These are phyloP conservation scores for Myxozyma vanderwaltii DNA, from an alignment of 805 yeast genomes.

Conservation along the genomic window DNA sequence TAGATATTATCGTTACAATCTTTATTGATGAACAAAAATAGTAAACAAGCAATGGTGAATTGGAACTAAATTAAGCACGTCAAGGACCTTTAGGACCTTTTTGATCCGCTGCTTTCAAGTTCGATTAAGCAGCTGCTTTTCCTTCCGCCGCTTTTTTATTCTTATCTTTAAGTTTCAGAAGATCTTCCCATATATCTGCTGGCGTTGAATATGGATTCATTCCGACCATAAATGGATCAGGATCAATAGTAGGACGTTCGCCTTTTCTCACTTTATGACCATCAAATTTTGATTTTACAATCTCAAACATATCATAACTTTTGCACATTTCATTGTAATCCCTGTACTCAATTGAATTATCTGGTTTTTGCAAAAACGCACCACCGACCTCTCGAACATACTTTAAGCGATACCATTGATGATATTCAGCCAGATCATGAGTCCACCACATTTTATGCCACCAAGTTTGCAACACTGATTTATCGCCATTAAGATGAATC, in stretches of 20 bases:
- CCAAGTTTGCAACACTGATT: constrained; percentile 19
- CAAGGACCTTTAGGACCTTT: no score
- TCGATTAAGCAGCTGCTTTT: no score
- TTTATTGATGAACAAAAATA: no score
- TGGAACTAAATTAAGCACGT: no score
- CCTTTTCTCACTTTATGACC: constrained; percentile 3
- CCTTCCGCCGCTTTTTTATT: neutral
- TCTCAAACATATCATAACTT: constrained; percentile 3
- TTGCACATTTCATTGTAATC: constrained; percentile 11
- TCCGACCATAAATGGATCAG: constrained; percentile 16
- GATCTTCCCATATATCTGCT: constrained; percentile 10
- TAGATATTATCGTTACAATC: no score
- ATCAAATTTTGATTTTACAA: neutral
- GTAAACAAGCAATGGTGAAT: no score
- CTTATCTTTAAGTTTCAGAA: neutral
- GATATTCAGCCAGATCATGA: constrained; percentile 1
- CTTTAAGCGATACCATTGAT: constrained; percentile 5
- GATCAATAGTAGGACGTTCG: constrained; percentile 13
- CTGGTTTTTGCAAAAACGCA: constrained; percentile 8
- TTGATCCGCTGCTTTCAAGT: neutral
- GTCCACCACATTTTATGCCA: constrained; percentile 28
- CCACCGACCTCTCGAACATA: constrained; percentile 13
- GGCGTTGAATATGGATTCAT: constrained; percentile 15
- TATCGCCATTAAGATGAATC: constrained; percentile 23
- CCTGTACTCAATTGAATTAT: neutral